These are phyloP conservation scores for Pichia californica DNA, from an alignment of 805 yeast genomes.

Conservation along the genomic window DNA sequence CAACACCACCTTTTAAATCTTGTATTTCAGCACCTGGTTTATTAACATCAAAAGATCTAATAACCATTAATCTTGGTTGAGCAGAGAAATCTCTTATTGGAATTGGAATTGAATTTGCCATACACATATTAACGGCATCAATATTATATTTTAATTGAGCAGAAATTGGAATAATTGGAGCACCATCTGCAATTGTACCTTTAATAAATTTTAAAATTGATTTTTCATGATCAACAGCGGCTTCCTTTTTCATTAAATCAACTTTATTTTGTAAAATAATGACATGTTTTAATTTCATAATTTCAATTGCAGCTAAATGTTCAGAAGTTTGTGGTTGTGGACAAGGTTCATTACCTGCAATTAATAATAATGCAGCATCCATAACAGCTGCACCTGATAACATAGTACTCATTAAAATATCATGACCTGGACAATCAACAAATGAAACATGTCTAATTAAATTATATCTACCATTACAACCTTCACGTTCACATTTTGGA, in stretches of 20 bases:
- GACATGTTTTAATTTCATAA: slow-evolving; percentile 96
- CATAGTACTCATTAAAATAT: slow-evolving; percentile 99
- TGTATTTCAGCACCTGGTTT: slow-evolving; percentile 98
- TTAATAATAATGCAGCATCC: slow-evolving; percentile 96
- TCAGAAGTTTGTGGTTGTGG: slow-evolving; percentile 99
- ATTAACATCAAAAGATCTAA: slow-evolving; percentile 97
- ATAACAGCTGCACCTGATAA: slow-evolving; percentile 99
- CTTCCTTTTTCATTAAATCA: slow-evolving; percentile 95
- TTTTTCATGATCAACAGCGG: slow-evolving; percentile 92
- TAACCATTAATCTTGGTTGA: slow-evolving; percentile 91
- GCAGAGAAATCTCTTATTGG: slow-evolving; percentile 94
- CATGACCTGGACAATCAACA: slow-evolving; percentile 99
- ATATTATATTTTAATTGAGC: slow-evolving; percentile 98
- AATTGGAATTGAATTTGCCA: slow-evolving; percentile 91
- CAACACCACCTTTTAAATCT: slow-evolving; percentile 98
- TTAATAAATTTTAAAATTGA: slow-evolving; percentile 87
- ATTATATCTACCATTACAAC: slow-evolving; percentile 83
- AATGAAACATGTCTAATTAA: slow-evolving; percentile 95
- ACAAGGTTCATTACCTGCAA: slow-evolving; percentile 98
- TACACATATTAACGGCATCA: slow-evolving; percentile 96
- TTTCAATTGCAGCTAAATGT: slow-evolving; percentile 98
- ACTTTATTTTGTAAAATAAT: slow-evolving; percentile 96
- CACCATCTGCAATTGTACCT: slow-evolving; percentile 99
- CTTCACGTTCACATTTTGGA: slow-evolving; percentile 86
- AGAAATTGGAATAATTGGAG: slow-evolving; percentile 97